Percentiles rank a stretch among this genome's conserved stretches.
Evolutionary conservation across 2,329 filamentous ascomycete species (phyloP).

Genomic region (Arthrobotrys musiformis): DNA sequence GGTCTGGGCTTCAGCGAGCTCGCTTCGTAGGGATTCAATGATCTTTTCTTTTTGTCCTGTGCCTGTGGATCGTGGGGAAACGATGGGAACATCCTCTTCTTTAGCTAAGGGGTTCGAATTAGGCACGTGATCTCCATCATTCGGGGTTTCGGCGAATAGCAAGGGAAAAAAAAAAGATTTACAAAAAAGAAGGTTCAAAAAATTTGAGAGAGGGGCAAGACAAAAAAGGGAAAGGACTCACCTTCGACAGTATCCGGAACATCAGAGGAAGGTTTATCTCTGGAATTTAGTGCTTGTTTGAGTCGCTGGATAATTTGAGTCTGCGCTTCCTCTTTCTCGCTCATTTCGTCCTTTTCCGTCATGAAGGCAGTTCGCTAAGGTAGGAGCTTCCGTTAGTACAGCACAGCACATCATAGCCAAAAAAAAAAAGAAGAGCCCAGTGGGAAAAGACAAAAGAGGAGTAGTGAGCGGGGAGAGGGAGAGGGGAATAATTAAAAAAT

Average conservation of each 20-base stretch:
- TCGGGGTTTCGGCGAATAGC: constrained; percentile 8
- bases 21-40: constrained; percentile 89
- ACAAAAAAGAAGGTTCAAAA: neutral
- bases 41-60: constrained; percentile 90
- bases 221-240: constrained; percentile 14
- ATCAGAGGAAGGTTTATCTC: constrained; percentile 64
- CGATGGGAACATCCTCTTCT: constrained; percentile 71
- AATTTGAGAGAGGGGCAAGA: neutral
- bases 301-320: constrained; percentile 88
- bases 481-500: neutral
- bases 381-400: constrained; percentile 44
- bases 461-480: neutral
- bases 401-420: neutral
- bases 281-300: constrained; percentile 86
- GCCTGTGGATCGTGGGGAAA: constrained; percentile 67
- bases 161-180: neutral
- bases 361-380: constrained; percentile 57
- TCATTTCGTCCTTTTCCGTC: constrained; percentile 84
- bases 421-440: neutral
- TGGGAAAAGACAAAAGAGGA: neutral
- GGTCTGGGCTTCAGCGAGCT: constrained; percentile 93
- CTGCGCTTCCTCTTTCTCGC: constrained; percentile 86
- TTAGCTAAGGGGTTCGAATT: constrained; percentile 65
- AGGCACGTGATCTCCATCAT: constrained; percentile 55
- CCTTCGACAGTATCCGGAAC: constrained; percentile 40